Percentiles rank a stretch among this genome's conserved stretches.
phyloP scores from a whole-genome alignment of 192 early-diverging fungal species.

The Gigaspora rosea region DNA sequence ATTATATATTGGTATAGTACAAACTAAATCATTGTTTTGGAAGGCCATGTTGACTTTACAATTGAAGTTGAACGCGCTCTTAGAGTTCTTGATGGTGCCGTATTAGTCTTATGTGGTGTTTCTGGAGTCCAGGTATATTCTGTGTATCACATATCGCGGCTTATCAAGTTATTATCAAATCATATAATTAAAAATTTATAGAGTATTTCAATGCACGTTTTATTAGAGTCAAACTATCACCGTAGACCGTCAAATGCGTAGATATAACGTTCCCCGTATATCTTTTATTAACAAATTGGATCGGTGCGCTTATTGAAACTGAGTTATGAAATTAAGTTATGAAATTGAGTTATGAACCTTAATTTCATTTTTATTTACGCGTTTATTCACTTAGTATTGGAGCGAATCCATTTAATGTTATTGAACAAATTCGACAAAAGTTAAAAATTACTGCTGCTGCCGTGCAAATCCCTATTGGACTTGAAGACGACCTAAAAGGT shows the following conservation, averaged over 20 bases:
- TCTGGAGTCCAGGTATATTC: conserved; percentile 69
- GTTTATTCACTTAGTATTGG: conserved; percentile 55
- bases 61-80: conserved; percentile 88
- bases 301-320: conserved; percentile 45
- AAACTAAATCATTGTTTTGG: neutral
- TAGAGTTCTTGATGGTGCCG: conserved; percentile 85
- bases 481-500: conserved; percentile 84
- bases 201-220: neutral
- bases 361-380: neutral
- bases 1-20: neutral
- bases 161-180: too few relatives aligned
- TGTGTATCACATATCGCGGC: neutral
- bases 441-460: conserved; percentile 77
- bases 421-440: conserved; percentile 79
- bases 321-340: neutral
- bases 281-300: conserved; percentile 93
- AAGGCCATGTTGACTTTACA: conserved; percentile 87
- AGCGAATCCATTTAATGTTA: conserved; percentile 78
- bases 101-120: conserved; percentile 81
- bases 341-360: neutral
- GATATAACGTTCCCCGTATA: conserved; percentile 84
- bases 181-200: too few relatives aligned
- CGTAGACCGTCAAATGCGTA: conserved; percentile 88
- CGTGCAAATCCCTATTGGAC: conserved; percentile 83
- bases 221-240: conserved; percentile 77